Conservation (phyloP, 164 flowering plant species). For the Magnolia kwangsiensis region DNA sequence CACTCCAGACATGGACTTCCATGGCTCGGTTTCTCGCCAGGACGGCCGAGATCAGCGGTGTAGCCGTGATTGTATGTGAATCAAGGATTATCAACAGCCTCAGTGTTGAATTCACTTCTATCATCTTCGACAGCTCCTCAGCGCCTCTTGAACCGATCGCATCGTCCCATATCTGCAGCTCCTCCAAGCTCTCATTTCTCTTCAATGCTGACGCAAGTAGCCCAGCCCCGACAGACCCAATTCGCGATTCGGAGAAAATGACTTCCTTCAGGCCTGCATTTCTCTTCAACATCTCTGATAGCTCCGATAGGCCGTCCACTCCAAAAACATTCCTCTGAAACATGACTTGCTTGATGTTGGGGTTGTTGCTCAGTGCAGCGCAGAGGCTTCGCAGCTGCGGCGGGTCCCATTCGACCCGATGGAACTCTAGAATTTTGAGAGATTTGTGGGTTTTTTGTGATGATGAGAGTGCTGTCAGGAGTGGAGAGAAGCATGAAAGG, state of each 20-base stretch:
- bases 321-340: constrained; percentile 56
- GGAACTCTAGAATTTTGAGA: constrained; percentile 52
- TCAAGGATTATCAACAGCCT: constrained; percentile 73
- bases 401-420: constrained; percentile 39
- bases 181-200: constrained; percentile 68
- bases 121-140: constrained; percentile 91
- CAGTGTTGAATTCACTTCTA: constrained; percentile 71
- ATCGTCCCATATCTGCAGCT: constrained; percentile 94
- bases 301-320: constrained; percentile 41
- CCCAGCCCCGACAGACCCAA: constrained; percentile 62
- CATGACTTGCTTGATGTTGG: constrained; percentile 45
- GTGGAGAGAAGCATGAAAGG: constrained; percentile 34
- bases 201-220: constrained; percentile 64
- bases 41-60: constrained; percentile 83
- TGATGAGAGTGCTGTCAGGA: constrained; percentile 39
- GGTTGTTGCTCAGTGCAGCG: constrained; percentile 37
- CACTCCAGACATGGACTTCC: constrained; percentile 92
- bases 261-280: constrained; percentile 56
- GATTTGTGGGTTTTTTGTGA: constrained; percentile 24
- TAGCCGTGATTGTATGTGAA: constrained; percentile 53
- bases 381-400: constrained; percentile 37
- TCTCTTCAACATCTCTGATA: constrained; percentile 54
- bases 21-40: constrained; percentile 66
- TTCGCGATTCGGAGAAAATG: constrained; percentile 58
- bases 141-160: constrained; percentile 86